Evolutionary conservation across 169 alveolate species (phyloP).

Genomic region (Cryptosporidium tyzzeri): DNA sequence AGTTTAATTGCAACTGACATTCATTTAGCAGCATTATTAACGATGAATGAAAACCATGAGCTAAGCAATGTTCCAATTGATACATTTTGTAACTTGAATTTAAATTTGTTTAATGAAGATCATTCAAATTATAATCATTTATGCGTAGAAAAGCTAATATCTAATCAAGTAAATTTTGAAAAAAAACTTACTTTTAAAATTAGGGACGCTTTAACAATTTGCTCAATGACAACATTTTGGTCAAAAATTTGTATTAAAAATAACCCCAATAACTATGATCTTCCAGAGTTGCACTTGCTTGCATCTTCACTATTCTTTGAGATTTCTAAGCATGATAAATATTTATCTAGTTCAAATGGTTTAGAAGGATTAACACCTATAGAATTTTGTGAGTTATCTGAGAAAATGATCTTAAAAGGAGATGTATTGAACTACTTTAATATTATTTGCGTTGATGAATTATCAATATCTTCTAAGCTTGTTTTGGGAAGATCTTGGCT

Average conservation of each 20-base stretch:
- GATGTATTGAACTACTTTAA: constrained; percentile 41
- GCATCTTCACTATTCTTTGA: constrained; percentile 43
- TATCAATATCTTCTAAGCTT: constrained; percentile 8
- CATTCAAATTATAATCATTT: constrained; percentile 11
- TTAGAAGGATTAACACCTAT: constrained; percentile 1
- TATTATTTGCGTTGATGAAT: constrained; percentile 32
- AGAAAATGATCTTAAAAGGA: constrained; percentile 24
- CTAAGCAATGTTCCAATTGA: constrained; percentile 15
- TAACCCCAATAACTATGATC: neutral
- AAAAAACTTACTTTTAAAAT: neutral
- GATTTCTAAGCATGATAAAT: constrained; percentile 9
- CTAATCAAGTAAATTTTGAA: constrained; percentile 12
- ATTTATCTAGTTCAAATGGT: neutral
- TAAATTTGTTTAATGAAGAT: neutral
- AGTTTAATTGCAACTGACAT: constrained; percentile 53
- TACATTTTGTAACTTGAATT: constrained; percentile 15
- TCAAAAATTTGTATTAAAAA: constrained; percentile 23
- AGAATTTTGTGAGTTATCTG: constrained; percentile 51
- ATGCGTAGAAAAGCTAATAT: constrained; percentile 6
- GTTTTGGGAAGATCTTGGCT: constrained; percentile 6
- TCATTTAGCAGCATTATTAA: constrained; percentile 32
- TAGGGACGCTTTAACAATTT: constrained; percentile 26
- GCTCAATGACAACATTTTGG: constrained; percentile 62
- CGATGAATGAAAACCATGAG: constrained; percentile 3
- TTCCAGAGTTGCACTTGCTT: constrained; percentile 31